Conservation (phyloP, 371 early-diverging fungal genomes). For the Lichtheimia ramosa region DNA sequence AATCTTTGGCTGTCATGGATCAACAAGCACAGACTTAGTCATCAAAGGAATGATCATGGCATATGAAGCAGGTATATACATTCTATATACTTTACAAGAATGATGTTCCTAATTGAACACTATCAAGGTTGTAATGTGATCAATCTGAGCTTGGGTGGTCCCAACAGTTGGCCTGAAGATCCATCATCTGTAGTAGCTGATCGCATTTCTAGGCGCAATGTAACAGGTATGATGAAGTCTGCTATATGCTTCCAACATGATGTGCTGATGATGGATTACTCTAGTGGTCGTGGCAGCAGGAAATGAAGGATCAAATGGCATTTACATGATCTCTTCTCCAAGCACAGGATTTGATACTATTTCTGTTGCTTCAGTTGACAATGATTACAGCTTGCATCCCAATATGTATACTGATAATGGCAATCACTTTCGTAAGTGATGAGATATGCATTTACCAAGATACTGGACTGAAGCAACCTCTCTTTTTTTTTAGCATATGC, state of each 20-base stretch:
- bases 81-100: not conserved
- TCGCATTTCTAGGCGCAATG: conserved; percentile 37
- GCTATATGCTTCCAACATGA: not conserved
- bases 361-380: conserved; percentile 67
- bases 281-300: conserved; percentile 64
- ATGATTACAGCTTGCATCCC: conserved; percentile 26
- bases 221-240: conserved; percentile 21
- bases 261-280: not conserved
- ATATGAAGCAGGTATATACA: conserved; percentile 54
- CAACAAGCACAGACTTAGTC: conserved; percentile 63
- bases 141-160: conserved; percentile 74
- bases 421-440: conserved; percentile 19
- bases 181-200: conserved; percentile 53
- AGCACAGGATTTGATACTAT: conserved; percentile 51
- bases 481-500: conserved; percentile 15
- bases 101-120: not conserved
- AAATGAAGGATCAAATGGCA: conserved; percentile 62
- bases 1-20: conserved; percentile 69
- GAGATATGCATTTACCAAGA: not conserved
- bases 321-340: conserved; percentile 53
- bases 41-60: conserved; percentile 68
- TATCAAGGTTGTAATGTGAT: conserved; percentile 55
- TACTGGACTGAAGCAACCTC: not conserved
- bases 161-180: conserved; percentile 59
- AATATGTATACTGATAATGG: conserved; percentile 14